Evolutionary conservation across 495 filamentous ascomycete species (phyloP).

Genomic region (Aspergillus asperescens): DNA sequence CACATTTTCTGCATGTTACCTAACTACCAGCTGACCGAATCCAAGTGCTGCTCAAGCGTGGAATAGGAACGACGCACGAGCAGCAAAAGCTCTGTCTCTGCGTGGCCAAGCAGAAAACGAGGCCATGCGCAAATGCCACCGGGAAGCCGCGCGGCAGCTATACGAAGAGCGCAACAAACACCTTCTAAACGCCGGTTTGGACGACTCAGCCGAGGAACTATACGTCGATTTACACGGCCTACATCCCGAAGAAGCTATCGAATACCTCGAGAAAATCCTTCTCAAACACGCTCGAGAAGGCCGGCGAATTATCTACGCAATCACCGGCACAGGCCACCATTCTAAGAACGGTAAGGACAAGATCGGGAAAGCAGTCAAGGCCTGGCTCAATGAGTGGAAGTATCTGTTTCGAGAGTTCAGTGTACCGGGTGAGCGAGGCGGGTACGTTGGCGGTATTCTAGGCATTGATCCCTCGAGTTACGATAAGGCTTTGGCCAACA

Average conservation of each 20-base stretch:
- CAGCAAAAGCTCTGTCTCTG: slow-evolving; percentile 88
- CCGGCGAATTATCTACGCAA: slow-evolving; percentile 79
- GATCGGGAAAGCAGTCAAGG: slow-evolving; percentile 86
- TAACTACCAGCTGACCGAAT: slow-evolving; percentile 15
- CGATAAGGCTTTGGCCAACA: slow-evolving; percentile 56
- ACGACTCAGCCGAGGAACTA: slow-evolving; percentile 58
- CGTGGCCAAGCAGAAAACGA: slow-evolving; percentile 96
- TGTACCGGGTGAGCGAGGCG: slow-evolving; percentile 76
- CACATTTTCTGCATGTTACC: slow-evolving; percentile 19
- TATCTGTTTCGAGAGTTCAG: slow-evolving; percentile 96
- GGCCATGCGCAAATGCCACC: slow-evolving; percentile 93
- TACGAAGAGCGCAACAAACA: slow-evolving; percentile 94
- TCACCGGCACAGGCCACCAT: slow-evolving; percentile 94
- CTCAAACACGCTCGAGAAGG: slow-evolving; percentile 68
- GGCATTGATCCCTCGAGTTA: slow-evolving; percentile 89
- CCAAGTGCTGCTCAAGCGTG: slow-evolving; percentile 98
- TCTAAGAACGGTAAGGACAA: slow-evolving; percentile 99
- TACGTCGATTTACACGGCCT: slow-evolving; percentile 96
- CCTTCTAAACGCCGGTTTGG: slow-evolving; percentile 34
- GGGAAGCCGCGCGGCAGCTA: slow-evolving; percentile 83
- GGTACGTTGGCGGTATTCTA: slow-evolving; percentile 84
- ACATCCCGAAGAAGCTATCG: slow-evolving; percentile 93
- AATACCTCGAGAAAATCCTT: slow-evolving; percentile 84
- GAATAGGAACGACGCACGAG: slow-evolving; percentile 96
- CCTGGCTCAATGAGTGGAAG: slow-evolving; percentile 90